Percentiles rank a stretch among this genome's conserved stretches.
phyloP scores from a whole-genome alignment of 306 rosid genomes.

The Erythrophleum fordii region DNA sequence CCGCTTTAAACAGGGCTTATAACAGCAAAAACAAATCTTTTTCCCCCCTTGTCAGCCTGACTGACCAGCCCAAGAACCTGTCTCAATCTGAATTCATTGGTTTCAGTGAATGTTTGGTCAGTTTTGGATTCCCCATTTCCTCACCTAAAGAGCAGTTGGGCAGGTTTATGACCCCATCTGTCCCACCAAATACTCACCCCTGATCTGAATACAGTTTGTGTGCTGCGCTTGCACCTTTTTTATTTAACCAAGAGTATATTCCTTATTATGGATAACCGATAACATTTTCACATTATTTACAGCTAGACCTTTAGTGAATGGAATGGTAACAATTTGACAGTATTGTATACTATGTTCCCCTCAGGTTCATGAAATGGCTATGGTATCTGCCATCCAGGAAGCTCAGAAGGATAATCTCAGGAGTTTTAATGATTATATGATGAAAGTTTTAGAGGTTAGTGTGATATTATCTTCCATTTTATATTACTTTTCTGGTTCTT shows the following conservation, averaged over 20 bases:
- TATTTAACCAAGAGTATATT: constrained; percentile 13
- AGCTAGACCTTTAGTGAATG: constrained; percentile 7
- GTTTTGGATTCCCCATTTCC: no score
- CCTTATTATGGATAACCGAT: not conserved
- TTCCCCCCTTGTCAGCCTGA: no score
- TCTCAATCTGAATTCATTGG: no score
- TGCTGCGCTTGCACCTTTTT: not conserved
- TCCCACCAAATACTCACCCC: no score
- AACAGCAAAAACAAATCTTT: no score
- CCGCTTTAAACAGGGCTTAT: no score
- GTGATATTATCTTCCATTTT: constrained; percentile 24
- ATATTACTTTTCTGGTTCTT: constrained; percentile 16
- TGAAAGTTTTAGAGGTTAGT: constrained; percentile 95
- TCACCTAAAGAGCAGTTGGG: no score
- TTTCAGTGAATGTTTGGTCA: no score
- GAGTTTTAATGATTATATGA: constrained; percentile 91
- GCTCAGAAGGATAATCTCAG: constrained; percentile 96
- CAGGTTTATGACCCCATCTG: no score
- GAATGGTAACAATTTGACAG: constrained; percentile 28
- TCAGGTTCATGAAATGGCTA: constrained; percentile 98
- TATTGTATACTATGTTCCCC: constrained; percentile 28
- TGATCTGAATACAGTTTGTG: constrained; percentile 22
- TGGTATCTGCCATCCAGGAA: constrained; percentile 96
- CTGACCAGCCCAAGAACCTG: no score
- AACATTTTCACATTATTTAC: constrained; percentile 1